Percentiles rank a stretch among this genome's conserved stretches.
Conservation (phyloP, 164 flowering plant genomes). For the Tetracentron sinense region DNA sequence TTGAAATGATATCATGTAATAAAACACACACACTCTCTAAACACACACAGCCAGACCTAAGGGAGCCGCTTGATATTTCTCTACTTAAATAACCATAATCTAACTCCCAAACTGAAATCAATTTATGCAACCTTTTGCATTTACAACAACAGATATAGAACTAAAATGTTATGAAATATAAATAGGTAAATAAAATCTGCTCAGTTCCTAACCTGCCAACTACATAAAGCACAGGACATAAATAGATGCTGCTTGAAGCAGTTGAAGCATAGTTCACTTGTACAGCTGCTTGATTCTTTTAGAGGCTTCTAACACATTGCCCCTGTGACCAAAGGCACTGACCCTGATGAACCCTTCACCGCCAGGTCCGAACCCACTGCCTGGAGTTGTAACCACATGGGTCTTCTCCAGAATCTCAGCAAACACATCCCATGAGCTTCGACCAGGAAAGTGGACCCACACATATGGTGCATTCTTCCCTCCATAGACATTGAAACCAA, state of each 20-base stretch:
- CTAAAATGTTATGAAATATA: too few relatives aligned
- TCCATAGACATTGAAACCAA: conserved; percentile 80
- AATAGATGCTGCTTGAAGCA: not conserved
- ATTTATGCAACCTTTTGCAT: too few relatives aligned
- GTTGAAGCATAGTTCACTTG: conserved; percentile 23
- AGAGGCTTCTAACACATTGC: conserved; percentile 69
- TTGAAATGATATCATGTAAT: too few relatives aligned
- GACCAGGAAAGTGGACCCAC: conserved; percentile 93
- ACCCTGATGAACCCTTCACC: conserved; percentile 95
- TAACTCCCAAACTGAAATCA: too few relatives aligned
- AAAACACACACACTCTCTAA: too few relatives aligned
- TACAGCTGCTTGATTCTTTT: conserved; percentile 72
- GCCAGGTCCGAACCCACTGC: conserved; percentile 93
- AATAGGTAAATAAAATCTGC: too few relatives aligned
- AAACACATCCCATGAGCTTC: conserved; percentile 95
- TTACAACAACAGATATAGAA: too few relatives aligned
- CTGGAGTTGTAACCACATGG: conserved; percentile 93
- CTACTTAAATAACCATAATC: too few relatives aligned
- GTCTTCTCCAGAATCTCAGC: conserved; percentile 88
- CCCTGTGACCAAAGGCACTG: conserved; percentile 87
- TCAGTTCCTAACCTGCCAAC: not conserved
- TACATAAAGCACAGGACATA: not conserved
- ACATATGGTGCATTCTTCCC: conserved; percentile 91
- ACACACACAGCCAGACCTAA: too few relatives aligned
- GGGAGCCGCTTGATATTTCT: too few relatives aligned